Evolutionary conservation across 1,284 basidiomycete species (phyloP).

Genomic region (Naganishia sp.): DNA sequence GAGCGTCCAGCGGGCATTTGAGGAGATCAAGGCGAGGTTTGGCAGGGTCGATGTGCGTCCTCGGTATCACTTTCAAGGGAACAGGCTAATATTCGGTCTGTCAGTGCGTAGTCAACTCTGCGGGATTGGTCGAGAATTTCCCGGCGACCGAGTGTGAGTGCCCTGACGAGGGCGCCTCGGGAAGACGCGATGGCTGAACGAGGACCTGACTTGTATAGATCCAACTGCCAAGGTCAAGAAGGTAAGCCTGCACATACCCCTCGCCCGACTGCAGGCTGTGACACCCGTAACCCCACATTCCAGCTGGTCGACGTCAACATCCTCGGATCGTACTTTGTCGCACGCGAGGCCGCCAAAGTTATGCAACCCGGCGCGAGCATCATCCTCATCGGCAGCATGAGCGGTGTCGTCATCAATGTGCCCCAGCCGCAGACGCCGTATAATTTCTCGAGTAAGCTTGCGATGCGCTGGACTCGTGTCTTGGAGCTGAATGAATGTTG

Average conservation of each 20-base stretch:
- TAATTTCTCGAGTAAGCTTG: constrained; percentile 72
- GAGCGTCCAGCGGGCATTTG: constrained; percentile 72
- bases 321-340: constrained; percentile 84
- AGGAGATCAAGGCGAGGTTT: constrained; percentile 66
- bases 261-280: background rate
- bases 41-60: constrained; percentile 71
- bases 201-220: constrained; percentile 60
- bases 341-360: constrained; percentile 78
- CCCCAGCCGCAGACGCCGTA: constrained; percentile 92
- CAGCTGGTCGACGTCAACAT: constrained; percentile 86
- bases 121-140: constrained; percentile 91
- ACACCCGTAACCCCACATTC: constrained; percentile 36
- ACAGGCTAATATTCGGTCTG: background rate
- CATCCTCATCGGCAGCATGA: constrained; percentile 88
- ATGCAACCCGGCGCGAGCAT: constrained; percentile 72
- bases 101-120: constrained; percentile 72
- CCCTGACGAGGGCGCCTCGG: background rate
- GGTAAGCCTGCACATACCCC: constrained; percentile 4
- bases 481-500: background rate
- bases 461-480: background rate
- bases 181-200: no score
- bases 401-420: constrained; percentile 78
- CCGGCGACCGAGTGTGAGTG: constrained; percentile 71
- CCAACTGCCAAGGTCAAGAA: constrained; percentile 78
- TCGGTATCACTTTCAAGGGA: background rate